A percentile compares a stretch with the other conserved stretches of the same genome.
Evolutionary conservation across 108 stramenopile genomes (phyloP).

Genomic region (Fistulifera pelliculosa): DNA sequence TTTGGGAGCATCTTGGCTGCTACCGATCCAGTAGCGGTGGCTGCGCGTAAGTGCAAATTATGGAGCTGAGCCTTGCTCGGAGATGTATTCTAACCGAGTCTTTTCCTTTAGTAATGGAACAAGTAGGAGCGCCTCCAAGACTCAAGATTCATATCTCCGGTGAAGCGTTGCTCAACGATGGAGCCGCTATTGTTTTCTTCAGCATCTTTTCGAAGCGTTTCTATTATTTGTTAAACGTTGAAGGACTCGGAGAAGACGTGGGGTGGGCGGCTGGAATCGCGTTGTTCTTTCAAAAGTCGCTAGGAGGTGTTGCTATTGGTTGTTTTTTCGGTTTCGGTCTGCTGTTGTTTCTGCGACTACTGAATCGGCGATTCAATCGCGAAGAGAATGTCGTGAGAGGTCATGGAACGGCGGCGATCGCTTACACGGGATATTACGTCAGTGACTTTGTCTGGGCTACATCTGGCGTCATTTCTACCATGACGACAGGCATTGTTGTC

Average conservation of each 20-base stretch:
- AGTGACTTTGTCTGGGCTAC: constrained; percentile 43
- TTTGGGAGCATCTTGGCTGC: constrained; percentile 85
- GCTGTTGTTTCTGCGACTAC: constrained; percentile 25
- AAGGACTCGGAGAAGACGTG: constrained; percentile 30
- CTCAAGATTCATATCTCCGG: constrained; percentile 69
- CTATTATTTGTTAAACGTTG: constrained; percentile 32
- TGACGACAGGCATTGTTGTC: constrained; percentile 60
- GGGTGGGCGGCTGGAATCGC: constrained; percentile 26
- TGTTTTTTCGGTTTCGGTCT: constrained; percentile 46
- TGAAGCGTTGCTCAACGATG: constrained; percentile 85
- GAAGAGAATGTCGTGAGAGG: constrained; percentile 75
- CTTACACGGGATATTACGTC: constrained; percentile 78
- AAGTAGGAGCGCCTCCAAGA: constrained; percentile 57
- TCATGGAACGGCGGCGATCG: constrained; percentile 61
- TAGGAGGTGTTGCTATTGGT: constrained; percentile 75
- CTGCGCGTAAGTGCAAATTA: constrained; percentile 19
- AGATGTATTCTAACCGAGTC: neutral
- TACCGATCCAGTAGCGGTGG: constrained; percentile 92
- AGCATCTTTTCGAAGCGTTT: constrained; percentile 54
- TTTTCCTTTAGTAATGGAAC: constrained; percentile 1
- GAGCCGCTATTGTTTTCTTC: constrained; percentile 87
- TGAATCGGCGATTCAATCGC: constrained; percentile 51
- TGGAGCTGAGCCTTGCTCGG: neutral
- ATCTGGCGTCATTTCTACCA: constrained; percentile 49
- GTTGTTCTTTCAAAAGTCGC: constrained; percentile 57